Evolutionary conservation across 2,329 filamentous ascomycete genomes (phyloP).

Genomic region (Paecilomyces variotii): DNA sequence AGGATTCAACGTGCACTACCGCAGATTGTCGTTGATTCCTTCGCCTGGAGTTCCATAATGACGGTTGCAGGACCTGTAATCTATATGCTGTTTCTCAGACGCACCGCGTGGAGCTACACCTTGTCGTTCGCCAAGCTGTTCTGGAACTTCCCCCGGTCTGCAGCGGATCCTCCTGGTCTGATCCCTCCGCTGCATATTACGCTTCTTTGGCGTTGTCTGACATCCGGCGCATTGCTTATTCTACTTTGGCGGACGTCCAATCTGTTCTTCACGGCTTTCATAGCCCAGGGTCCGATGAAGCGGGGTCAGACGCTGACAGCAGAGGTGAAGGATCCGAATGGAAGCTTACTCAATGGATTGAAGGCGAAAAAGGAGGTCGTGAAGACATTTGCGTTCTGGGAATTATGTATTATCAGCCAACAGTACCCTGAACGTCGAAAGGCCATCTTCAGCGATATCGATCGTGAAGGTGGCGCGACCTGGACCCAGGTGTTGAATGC

Average conservation of each 20-base stretch:
- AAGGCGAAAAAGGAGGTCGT: conserved; percentile 74
- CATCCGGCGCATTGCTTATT: conserved; percentile 59
- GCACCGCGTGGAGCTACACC: conserved; percentile 59
- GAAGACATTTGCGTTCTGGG: conserved; percentile 83
- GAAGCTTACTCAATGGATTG: conserved; percentile 74
- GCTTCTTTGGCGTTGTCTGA: conserved; percentile 49
- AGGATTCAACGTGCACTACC: conserved; percentile 31
- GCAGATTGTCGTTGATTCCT: conserved; percentile 22
- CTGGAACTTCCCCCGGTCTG: conserved; percentile 67
- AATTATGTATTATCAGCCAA: conserved; percentile 70
- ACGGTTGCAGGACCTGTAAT: conserved; percentile 45
- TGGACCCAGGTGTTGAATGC: conserved; percentile 70
- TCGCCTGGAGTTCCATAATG: conserved; percentile 31
- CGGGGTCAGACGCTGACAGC: conserved; percentile 74
- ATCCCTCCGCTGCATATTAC: conserved; percentile 51
- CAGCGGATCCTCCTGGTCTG: conserved; percentile 48
- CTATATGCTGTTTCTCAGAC: conserved; percentile 57
- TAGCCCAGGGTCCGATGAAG: conserved; percentile 74
- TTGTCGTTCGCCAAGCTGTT: conserved; percentile 63
- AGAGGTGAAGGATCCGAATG: conserved; percentile 85
- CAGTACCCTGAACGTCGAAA: conserved; percentile 67
- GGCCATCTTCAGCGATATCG: conserved; percentile 78
- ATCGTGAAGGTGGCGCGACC: conserved; percentile 68
- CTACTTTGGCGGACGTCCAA: conserved; percentile 73
- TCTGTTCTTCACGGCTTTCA: conserved; percentile 68